phyloP scores from a whole-genome alignment of 139 green algal species.

The Asterochloris sp. region DNA sequence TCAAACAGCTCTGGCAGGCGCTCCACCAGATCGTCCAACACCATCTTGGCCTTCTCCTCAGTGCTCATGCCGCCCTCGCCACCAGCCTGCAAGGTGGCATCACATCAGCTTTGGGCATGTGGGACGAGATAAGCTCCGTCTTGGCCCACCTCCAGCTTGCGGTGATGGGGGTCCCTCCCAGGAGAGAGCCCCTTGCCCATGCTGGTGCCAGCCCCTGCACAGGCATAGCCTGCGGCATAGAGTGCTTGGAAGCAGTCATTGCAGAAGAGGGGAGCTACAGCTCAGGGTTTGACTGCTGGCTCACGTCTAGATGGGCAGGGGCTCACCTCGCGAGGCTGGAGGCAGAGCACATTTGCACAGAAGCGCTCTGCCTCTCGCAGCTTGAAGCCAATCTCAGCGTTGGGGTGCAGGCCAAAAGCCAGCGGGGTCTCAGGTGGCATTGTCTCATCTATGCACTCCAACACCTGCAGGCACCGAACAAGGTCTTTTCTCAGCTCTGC shows the following conservation, averaged over 20 bases:
- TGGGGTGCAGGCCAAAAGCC: constrained; percentile 88
- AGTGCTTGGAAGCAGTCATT: too few relatives aligned
- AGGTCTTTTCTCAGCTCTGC: background rate
- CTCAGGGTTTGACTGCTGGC: too few relatives aligned
- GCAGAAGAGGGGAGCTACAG: too few relatives aligned
- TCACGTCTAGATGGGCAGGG: too few relatives aligned
- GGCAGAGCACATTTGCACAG: constrained; percentile 62
- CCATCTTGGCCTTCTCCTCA: constrained; percentile 77
- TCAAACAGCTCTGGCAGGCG: constrained; percentile 76
- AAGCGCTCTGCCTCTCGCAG: constrained; percentile 80
- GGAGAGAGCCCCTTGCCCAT: too few relatives aligned
- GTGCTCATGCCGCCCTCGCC: constrained; percentile 56
- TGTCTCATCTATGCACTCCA: constrained; percentile 77
- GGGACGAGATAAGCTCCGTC: too few relatives aligned
- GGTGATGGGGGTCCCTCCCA: too few relatives aligned
- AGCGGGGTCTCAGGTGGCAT: constrained; percentile 79
- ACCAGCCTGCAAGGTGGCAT: background rate
- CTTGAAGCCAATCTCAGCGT: constrained; percentile 91
- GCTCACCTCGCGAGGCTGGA: constrained; percentile 60
- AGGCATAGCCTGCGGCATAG: too few relatives aligned
- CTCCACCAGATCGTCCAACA: constrained; percentile 83
- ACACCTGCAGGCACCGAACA: constrained; percentile 35
- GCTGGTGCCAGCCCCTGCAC: too few relatives aligned
- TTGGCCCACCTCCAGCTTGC: too few relatives aligned
- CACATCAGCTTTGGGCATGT: too few relatives aligned